Conservation (phyloP, 306 rosid species). For the Fragaria vesca region DNA sequence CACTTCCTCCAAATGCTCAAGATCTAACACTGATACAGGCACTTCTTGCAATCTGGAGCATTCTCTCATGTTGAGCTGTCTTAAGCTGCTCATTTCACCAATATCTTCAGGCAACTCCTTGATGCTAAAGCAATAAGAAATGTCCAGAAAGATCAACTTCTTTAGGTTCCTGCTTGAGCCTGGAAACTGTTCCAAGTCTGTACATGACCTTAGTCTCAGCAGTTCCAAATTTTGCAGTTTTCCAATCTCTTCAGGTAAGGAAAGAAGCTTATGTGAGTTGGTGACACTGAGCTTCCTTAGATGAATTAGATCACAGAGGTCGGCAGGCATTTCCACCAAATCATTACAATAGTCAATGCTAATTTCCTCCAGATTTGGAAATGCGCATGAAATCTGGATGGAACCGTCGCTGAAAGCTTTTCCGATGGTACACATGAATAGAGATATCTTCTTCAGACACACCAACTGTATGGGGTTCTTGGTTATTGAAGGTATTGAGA, state of each 20-base stretch:
- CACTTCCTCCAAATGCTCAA: too few species aligned
- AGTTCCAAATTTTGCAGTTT: conserved; percentile 43
- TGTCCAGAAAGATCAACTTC: conserved; percentile 41
- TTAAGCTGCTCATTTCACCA: conserved; percentile 35
- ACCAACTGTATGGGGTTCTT: conserved; percentile 23
- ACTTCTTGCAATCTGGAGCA: conserved; percentile 36
- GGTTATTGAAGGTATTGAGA: conserved; percentile 41
- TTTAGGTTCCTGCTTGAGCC: conserved; percentile 32
- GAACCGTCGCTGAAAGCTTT: conserved; percentile 32
- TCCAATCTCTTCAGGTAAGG: conserved; percentile 43
- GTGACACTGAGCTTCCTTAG: conserved; percentile 56
- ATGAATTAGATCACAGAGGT: conserved; percentile 28
- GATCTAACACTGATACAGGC: conserved; percentile 28
- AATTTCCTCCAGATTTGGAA: conserved; percentile 49
- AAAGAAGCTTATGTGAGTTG: conserved; percentile 51
- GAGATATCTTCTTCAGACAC: conserved; percentile 51
- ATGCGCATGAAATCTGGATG: conserved; percentile 27
- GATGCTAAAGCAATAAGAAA: conserved; percentile 50
- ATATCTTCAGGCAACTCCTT: conserved; percentile 40
- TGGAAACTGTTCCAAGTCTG: conserved; percentile 42
- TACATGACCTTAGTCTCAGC: conserved; percentile 52
- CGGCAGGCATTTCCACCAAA: conserved; percentile 44
- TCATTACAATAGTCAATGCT: conserved; percentile 50
- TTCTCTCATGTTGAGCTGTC: conserved; percentile 33
- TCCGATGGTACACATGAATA: conserved; percentile 59